These are phyloP conservation scores for Dictyostelium intermedium DNA, from an alignment of 78 protist genomes.

Conservation along the genomic window DNA sequence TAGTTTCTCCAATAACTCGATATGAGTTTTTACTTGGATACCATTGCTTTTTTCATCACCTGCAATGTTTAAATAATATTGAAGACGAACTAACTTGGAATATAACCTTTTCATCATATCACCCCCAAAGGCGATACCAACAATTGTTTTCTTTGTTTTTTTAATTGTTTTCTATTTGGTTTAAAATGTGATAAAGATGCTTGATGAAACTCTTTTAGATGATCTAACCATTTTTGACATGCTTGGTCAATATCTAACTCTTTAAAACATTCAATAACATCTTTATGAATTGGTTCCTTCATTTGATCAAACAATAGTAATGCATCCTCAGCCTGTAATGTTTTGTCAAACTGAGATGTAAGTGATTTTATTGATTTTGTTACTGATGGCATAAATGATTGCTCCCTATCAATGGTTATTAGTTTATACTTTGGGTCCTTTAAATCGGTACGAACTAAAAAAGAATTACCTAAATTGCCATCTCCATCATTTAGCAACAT, in stretches of 20 bases:
- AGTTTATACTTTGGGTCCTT: background rate
- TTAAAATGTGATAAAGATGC: background rate
- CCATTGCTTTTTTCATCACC: background rate
- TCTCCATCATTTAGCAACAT: background rate
- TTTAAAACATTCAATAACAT: background rate
- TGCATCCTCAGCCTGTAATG: background rate
- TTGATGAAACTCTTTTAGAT: background rate
- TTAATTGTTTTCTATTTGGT: background rate
- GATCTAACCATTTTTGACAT: background rate
- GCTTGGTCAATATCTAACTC: background rate
- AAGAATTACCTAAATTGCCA: background rate
- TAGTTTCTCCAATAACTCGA: background rate
- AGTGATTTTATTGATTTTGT: background rate
- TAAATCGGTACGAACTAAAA: background rate
- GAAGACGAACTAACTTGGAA: background rate
- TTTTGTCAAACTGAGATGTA: background rate
- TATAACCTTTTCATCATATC: background rate
- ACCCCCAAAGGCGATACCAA: background rate
- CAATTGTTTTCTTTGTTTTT: background rate
- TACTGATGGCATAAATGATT: background rate
- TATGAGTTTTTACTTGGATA: background rate
- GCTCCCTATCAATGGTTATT: background rate
- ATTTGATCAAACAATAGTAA: constrained; percentile 7
- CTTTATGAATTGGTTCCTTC: background rate
- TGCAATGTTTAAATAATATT: background rate